Evolutionary conservation across 805 yeast species (phyloP).

Genomic region (Wickerhamiella sergipiensis): DNA sequence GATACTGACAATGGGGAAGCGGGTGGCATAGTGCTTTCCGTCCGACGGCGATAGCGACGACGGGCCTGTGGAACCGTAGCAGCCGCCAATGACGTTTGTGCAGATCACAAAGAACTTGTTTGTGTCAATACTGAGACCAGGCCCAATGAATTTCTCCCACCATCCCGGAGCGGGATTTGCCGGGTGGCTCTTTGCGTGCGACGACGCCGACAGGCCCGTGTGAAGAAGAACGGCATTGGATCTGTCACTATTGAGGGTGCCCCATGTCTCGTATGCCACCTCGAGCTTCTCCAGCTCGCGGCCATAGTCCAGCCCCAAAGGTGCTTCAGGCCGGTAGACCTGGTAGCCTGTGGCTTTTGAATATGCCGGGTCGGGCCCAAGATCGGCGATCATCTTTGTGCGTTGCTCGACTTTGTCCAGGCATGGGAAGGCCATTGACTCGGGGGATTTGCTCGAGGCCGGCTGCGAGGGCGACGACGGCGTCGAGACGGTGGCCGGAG

Average conservation of each 20-base stretch:
- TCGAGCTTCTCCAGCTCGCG: conserved; percentile 59
- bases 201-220: conserved; percentile 86
- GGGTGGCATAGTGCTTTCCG: conserved; percentile 57
- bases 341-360: conserved; percentile 59
- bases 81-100: conserved; percentile 87
- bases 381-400: conserved; percentile 27
- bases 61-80: conserved; percentile 93
- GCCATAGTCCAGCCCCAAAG: conserved; percentile 48
- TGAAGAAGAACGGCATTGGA: conserved; percentile 71
- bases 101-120: conserved; percentile 70
- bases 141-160: conserved; percentile 94
- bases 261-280: conserved; percentile 94
- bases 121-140: conserved; percentile 66
- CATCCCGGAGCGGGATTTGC: conserved; percentile 66
- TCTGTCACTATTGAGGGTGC: conserved; percentile 43
- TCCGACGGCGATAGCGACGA: conserved; percentile 64
- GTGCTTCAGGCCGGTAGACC: conserved; percentile 10
- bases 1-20: conserved; percentile 74
- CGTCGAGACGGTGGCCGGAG: not conserved
- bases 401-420: conserved; percentile 55
- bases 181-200: conserved; percentile 77
- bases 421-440: conserved; percentile 51
- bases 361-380: conserved; percentile 82
- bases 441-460: not conserved
- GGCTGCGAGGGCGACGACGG: not conserved